Base-by-base conservation (phyloP, 2,329 filamentous ascomycete genomes). In the Verticillium zaregamsianum region DNA sequence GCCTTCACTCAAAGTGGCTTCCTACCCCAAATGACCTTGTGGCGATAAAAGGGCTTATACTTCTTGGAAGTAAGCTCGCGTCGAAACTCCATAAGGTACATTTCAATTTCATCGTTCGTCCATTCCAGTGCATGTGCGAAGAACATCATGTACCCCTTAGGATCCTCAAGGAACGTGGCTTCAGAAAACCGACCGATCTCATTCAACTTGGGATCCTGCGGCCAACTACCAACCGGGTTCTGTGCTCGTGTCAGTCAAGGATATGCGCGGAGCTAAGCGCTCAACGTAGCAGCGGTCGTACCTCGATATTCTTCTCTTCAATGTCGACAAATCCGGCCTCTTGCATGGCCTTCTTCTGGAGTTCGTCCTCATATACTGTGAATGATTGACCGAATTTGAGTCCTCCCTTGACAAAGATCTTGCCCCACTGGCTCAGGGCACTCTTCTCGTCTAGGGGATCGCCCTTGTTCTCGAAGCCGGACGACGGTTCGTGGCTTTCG, bases 401-500 rank as follows among this genome's bases (percentile, higher is more conserved):
- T 11, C 71, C 72, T 2, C 70, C 71, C 61, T 73, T 69, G 12
- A 52, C 40, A 60, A 76, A 74, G 11, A 74, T 64, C 28, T 67
- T 68, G 7, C 69, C 71, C 73, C 72, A 75, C 55, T 73, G 70
- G 28, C 66, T 67, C 31, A 73, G 56, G 57, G 72, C 71, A 2
- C 67, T 72, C 3, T 67, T 66, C 1, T 63, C 45, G 14, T 66
- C 66, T 3, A 74, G 62, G 5, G 67, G 65, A 0, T 64, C 69
- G 35, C 73, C 71, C 40, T 74, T 70, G 58, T 58, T 65, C 39
- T 64, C 55, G 28, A 71, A 71, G 20, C 58, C 58, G 31, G 61
- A 60, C 68, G n/a, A 66, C 61, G 4, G 77, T 63, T 77, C 77
- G 68, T 75, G 83, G 6, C 37, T 49, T 64, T 84, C 82, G 39